phyloP scores from a whole-genome alignment of 805 yeast species.

The Myxozyma neglecta region DNA sequence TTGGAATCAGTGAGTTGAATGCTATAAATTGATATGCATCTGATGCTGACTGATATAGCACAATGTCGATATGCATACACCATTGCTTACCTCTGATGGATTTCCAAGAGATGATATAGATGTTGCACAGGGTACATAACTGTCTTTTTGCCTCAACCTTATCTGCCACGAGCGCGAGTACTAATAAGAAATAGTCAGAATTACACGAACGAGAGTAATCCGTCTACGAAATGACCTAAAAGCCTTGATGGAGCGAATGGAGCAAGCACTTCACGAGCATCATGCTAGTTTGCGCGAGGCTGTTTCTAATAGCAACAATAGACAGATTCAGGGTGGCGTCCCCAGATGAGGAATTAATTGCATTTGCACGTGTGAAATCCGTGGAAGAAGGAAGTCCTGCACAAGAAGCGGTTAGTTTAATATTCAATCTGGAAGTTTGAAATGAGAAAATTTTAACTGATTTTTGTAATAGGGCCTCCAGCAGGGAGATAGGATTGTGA shows the following conservation, averaged over 20 bases:
- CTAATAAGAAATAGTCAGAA: slow-evolving; percentile 45
- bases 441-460: background rate
- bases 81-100: slow-evolving; percentile 69
- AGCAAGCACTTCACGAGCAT: slow-evolving; percentile 49
- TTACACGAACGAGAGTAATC: slow-evolving; percentile 62
- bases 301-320: background rate
- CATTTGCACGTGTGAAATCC: slow-evolving; percentile 57
- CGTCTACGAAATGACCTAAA: slow-evolving; percentile 69
- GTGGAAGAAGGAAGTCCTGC: slow-evolving; percentile 62
- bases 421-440: background rate
- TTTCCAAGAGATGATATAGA: slow-evolving; percentile 85
- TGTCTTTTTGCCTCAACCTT: background rate
- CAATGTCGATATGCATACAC: slow-evolving; percentile 61
- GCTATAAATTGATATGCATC: background rate
- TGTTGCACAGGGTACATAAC: slow-evolving; percentile 52
- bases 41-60: slow-evolving; percentile 38
- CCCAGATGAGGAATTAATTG: slow-evolving; percentile 37
- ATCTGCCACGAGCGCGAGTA: background rate
- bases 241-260: slow-evolving; percentile 50
- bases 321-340: background rate
- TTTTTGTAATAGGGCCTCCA: slow-evolving; percentile 48
- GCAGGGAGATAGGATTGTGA: slow-evolving; percentile 54
- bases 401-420: slow-evolving; percentile 39
- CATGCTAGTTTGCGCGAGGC: slow-evolving; percentile 37
- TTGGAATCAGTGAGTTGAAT: slow-evolving; percentile 17